Conservation (phyloP, 192 early-diverging fungal species). For the Backusella mclennaniae region DNA sequence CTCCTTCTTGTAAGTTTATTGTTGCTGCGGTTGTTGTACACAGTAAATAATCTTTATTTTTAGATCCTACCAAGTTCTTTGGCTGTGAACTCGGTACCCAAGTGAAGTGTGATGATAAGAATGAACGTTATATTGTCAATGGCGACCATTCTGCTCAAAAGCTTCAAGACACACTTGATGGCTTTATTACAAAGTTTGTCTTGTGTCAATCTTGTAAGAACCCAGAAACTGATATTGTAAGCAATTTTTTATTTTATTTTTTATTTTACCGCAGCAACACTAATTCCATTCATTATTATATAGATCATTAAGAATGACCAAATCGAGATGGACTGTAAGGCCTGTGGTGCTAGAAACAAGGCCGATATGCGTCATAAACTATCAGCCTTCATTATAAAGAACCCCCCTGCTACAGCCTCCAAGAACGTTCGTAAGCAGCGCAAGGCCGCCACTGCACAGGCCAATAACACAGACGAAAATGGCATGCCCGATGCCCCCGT, state of each 20-base stretch:
- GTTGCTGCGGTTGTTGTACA: background rate
- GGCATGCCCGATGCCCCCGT: slow-evolving; percentile 40
- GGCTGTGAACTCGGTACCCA: slow-evolving; percentile 96
- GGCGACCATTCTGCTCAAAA: slow-evolving; percentile 88
- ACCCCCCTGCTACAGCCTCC: slow-evolving; percentile 69
- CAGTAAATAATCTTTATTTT: background rate
- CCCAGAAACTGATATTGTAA: slow-evolving; percentile 95
- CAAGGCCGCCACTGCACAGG: slow-evolving; percentile 51
- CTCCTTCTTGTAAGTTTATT: slow-evolving; percentile 66
- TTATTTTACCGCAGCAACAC: background rate
- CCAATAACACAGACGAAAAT: slow-evolving; percentile 46
- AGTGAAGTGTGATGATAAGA: slow-evolving; percentile 85
- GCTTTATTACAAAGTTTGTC: slow-evolving; percentile 94
- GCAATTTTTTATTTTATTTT: background rate
- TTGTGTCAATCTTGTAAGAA: slow-evolving; percentile 90
- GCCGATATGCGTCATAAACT: slow-evolving; percentile 91
- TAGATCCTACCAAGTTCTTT: slow-evolving; percentile 87
- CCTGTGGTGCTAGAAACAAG: slow-evolving; percentile 81
- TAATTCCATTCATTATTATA: background rate
- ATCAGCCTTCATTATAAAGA: slow-evolving; percentile 86
- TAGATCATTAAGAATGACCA: slow-evolving; percentile 57
- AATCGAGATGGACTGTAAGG: slow-evolving; percentile 81
- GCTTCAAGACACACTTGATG: slow-evolving; percentile 82
- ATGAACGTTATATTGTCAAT: slow-evolving; percentile 93
- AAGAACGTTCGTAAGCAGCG: slow-evolving; percentile 53